These are phyloP conservation scores for Trichoderma gracile DNA, from an alignment of 2,329 filamentous ascomycete genomes.

Conservation along the genomic window DNA sequence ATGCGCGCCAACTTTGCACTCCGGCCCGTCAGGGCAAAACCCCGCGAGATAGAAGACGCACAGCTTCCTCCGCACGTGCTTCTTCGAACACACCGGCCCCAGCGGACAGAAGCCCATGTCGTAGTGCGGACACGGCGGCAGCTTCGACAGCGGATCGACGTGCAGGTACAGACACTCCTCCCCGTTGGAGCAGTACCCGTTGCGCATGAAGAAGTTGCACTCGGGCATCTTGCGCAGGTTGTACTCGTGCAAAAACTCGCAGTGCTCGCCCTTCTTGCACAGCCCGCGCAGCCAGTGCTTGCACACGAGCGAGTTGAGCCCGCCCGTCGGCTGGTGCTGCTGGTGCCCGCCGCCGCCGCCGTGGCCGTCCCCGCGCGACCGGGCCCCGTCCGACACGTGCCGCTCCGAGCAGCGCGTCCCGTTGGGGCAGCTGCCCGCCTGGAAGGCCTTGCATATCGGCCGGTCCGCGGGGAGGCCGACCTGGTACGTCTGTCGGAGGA, in stretches of 20 bases:
- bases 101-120: conserved; percentile 93
- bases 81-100: conserved; percentile 82
- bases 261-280: conserved; percentile 95
- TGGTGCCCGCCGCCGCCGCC: too few species aligned
- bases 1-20: conserved; percentile 79
- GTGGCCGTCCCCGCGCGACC: background rate
- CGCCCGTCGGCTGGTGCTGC: conserved; percentile 45
- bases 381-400: conserved; percentile 58
- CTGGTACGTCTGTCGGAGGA: conserved; percentile 78
- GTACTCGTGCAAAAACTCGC: conserved; percentile 98
- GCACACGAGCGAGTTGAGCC: conserved; percentile 84
- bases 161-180: conserved; percentile 95
- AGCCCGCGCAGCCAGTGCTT: conserved; percentile 98
- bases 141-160: conserved; percentile 77
- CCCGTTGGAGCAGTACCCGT: conserved; percentile 93
- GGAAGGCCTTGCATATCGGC: conserved; percentile 82
- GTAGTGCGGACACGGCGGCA: conserved; percentile 85
- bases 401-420: conserved; percentile 84
- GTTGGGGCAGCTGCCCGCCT: conserved; percentile 81
- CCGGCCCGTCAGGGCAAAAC: conserved; percentile 82
- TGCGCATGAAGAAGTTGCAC: conserved; percentile 93
- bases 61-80: conserved; percentile 78
- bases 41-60: conserved; percentile 88
- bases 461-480: conserved; percentile 79
- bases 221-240: conserved; percentile 98